Evolutionary conservation across 306 rosid genomes (phyloP).

Genomic region (Castanea sativa): DNA sequence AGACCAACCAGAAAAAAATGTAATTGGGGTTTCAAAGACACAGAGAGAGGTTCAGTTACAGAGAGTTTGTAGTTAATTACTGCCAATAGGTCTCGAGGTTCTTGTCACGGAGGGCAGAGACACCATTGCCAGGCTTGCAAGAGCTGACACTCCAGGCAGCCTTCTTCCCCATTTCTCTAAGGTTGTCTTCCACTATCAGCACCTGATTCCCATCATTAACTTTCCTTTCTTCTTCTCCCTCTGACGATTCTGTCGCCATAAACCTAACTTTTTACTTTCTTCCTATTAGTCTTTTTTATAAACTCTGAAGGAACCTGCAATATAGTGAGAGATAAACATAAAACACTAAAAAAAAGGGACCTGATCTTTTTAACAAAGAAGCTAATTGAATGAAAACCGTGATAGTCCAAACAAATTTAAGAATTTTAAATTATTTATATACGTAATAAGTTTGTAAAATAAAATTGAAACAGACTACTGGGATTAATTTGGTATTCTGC

Average conservation of each 20-base stretch:
- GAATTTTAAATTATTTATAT: too few species aligned
- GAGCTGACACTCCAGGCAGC: conserved; percentile 99
- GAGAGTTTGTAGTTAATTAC: conserved; percentile 24
- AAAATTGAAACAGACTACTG: too few species aligned
- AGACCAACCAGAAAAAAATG: conserved; percentile 9
- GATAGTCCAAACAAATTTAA: too few species aligned
- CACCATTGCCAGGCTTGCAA: conserved; percentile 92
- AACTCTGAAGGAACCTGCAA: neutral
- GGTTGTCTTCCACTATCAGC: conserved; percentile 56
- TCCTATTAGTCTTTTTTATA: too few species aligned
- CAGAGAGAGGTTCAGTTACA: neutral
- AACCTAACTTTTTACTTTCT: neutral
- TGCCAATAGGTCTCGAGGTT: conserved; percentile 90
- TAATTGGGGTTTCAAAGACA: neutral
- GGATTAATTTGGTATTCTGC: too few species aligned
- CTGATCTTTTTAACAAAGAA: neutral
- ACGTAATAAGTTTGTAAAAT: too few species aligned
- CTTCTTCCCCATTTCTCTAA: conserved; percentile 84
- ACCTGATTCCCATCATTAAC: conserved; percentile 55
- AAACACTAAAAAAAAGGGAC: neutral
- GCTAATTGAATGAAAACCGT: neutral
- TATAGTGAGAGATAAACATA: neutral
- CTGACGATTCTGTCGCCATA: conserved; percentile 88
- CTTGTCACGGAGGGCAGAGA: conserved; percentile 74
- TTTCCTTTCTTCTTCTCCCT: conserved; percentile 83